Base-by-base conservation (phyloP, 192 early-diverging fungal genomes). In the Coemansia sp. region DNA sequence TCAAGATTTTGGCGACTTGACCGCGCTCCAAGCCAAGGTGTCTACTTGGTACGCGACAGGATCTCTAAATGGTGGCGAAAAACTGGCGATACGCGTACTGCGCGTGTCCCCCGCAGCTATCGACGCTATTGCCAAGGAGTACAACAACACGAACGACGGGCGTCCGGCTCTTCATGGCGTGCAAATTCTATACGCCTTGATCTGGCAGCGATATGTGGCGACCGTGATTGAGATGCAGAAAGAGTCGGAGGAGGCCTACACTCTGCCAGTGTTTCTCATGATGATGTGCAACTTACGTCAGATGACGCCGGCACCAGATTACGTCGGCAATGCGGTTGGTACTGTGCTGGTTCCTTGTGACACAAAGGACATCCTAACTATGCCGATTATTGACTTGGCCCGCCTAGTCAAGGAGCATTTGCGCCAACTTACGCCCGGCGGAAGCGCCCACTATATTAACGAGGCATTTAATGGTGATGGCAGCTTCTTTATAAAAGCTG, bases 301-400 rank as follows among this genome's bases (percentile, higher is more conserved):
- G 0, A 62, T 78, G 16, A 62, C 62, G 3, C 41, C 61, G 15
- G 66, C 66, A n/a, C 50, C 70, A 1, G 16, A 61, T 38, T 72
- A 78, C 20, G 66, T 78, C 33, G 76, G 76, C 40, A 78, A 78
- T 43, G 76, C 70, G 0, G 66, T 78, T 8, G 61, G 50, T 20
- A 39, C 70, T 0, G 76, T 68, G 0, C 57, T 62, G 36, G 71
- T 72, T 27, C 34, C 44, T 22, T 53, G 52, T 13, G 72, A 53
- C 0, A 16, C 66, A 36, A 50, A 16, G 31, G 66, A 72, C 3
- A 13, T 78, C 12, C 15, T 44, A 15, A 12, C 43, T 44, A 5
- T 44, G 43, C 43, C 43, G 43, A 6, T 44, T 12, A 44, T 44
- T 44, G 43, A 44, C 11, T 44, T 44, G 43, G 43, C 43, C 11